Evolutionary conservation across 805 yeast genomes (phyloP), one percentile per base, ranked within the genome.

Genomic region (Pichia sporocuriosa): DNA sequence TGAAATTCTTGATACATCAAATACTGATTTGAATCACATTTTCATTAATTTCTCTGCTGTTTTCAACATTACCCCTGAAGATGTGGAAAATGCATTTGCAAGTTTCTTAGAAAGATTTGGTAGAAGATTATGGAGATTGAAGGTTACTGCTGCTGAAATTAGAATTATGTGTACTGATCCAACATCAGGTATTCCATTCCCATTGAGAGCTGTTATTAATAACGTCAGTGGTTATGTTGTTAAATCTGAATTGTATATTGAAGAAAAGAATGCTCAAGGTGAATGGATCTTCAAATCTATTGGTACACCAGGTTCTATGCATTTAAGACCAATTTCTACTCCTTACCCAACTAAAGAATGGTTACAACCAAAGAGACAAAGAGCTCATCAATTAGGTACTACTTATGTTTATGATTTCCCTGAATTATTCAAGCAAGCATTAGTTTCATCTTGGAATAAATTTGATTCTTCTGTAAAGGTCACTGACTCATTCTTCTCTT

Each of bases 371-470:
- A 93, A 93, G 68, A 87, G 99, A 69, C 94, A 94, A 73, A 85
- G 83, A 70, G 99, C 99, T 38, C 97, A 93, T 66, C 74, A 86
- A 56, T 84, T 93, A 89, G 98, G 98, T 50, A 93, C 99, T 16
- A 89, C 98, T 10, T 93, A 87, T 60, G 96, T 87, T 38, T 93
- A 94, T 59, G 99, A 93, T 66, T 94, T 93, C 93, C 98, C 99
- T 40, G 98, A 93, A 63, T 70, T 93, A 57, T 93, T 94, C 83
- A 85, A 89, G 57, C 97, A 93, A 69, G 95, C 96, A 29, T 74
- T 85, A 29, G 64, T 77, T 42, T 72, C 89, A 17, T 83, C 80
- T 65, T 93, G 99, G 99, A 81, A 81, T 62, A 75, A 75, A 47
- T 63, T 65, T 51, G 72, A 78, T 32, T 69, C 79, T 43, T 62